phyloP scores from a whole-genome alignment of 768 basidiomycete species.

The Trametes cinnabarina region DNA sequence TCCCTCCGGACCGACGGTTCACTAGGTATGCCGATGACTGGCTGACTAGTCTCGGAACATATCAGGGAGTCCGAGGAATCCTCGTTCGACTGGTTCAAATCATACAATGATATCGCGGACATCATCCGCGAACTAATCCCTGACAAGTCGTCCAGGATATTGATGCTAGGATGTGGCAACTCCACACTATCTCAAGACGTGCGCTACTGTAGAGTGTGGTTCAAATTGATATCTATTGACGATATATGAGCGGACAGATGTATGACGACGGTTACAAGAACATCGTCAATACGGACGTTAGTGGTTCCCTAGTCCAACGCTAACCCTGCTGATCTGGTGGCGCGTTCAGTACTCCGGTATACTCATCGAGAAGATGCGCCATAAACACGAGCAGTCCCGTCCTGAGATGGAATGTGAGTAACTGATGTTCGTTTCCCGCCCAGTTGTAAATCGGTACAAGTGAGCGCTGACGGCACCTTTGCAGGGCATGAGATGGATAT shows the following conservation, averaged over 20 bases:
- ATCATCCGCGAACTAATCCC: constrained; percentile 64
- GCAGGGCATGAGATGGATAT: constrained; percentile 87
- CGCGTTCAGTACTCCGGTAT: constrained; percentile 83
- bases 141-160: constrained; percentile 54
- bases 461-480: neutral
- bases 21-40: neutral
- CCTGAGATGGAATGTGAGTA: constrained; percentile 75
- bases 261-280: constrained; percentile 83
- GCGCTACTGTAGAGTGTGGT: constrained; percentile 16
- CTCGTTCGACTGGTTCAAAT: constrained; percentile 86
- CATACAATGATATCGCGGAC: constrained; percentile 67
- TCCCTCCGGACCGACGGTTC: neutral
- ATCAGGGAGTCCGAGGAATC: constrained; percentile 56
- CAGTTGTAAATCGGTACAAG: too few relatives aligned
- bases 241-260: constrained; percentile 50
- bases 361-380: constrained; percentile 71
- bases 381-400: constrained; percentile 45
- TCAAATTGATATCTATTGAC: neutral
- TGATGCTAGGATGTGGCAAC: constrained; percentile 86
- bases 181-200: constrained; percentile 79
- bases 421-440: too few relatives aligned
- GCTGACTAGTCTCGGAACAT: neutral
- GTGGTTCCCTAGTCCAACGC: constrained; percentile 19
- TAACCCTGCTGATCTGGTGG: too few relatives aligned
- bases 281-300: constrained; percentile 76